These are phyloP conservation scores for Acacia melanoxylon DNA, from an alignment of 306 rosid species.

Conservation along the genomic window DNA sequence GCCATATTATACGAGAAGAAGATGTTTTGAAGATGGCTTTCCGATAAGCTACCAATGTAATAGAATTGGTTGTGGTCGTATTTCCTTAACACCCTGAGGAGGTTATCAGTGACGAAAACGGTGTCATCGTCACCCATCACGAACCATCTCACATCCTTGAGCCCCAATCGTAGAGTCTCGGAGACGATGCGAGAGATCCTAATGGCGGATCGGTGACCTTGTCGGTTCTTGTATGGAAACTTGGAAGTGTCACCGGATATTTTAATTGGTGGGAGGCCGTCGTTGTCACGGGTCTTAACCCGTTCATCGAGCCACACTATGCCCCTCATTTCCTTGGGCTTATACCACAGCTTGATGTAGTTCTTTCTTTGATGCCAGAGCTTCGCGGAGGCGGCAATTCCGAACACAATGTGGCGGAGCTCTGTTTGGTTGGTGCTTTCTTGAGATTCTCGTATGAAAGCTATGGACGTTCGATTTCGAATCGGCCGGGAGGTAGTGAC, in stretches of 20 bases:
- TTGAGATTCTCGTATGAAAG: conserved; percentile 24
- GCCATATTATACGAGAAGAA: conserved; percentile 96
- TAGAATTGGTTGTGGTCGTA: conserved; percentile 78
- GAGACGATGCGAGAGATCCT: conserved; percentile 89
- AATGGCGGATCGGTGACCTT: conserved; percentile 92
- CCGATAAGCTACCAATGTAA: conserved; percentile 87
- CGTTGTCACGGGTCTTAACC: conserved; percentile 33
- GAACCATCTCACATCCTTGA: conserved; percentile 74
- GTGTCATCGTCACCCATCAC: conserved; percentile 99
- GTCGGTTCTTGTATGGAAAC: conserved; percentile 65
- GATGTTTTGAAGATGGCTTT: conserved; percentile 91
- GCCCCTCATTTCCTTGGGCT: conserved; percentile 62
- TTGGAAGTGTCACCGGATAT: conserved; percentile 72
- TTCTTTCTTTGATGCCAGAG: conserved; percentile 77
- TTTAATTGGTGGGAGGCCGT: conserved; percentile 58
- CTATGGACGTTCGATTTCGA: conserved; percentile 10
- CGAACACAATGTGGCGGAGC: conserved; percentile 72
- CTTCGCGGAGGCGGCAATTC: conserved; percentile 90
- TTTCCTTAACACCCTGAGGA: conserved; percentile 60
- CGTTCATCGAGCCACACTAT: conserved; percentile 77
- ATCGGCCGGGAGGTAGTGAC: conserved; percentile 1
- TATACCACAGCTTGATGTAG: conserved; percentile 94
- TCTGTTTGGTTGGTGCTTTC: conserved; percentile 40
- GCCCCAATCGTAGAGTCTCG: conserved; percentile 76
- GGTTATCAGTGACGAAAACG: conserved; percentile 76